Evolutionary conservation across 371 early-diverging fungal species (phyloP), one percentile per base, ranked within the genome.

Genomic region (Dinochytrium kinnereticum): DNA sequence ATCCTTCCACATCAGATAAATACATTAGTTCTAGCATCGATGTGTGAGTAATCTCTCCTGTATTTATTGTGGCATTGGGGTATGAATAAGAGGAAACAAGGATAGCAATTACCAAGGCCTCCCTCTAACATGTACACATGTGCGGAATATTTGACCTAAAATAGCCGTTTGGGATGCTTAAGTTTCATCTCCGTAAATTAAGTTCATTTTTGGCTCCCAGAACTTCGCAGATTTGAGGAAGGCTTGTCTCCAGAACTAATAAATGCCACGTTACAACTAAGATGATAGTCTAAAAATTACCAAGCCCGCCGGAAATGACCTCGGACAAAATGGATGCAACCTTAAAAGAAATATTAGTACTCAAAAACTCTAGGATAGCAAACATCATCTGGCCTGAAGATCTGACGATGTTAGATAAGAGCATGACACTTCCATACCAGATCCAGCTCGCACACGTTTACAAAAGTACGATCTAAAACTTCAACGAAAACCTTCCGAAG

Each of bases 371-470:
- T 44, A 44, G 49, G 13, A 44, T 17, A 13, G 30, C 65, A 7
- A 53, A 84, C 85, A 72, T 85, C 85, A 39, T 85, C 82, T 28
- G 85, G 85, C 44, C 82, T 49, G 53, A 84, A 84, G n/a, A 84
- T 81, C 78, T 77, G 50, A 13, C 21, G 19, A 28, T 10, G 39
- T n/a, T n/a, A n/a, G n/a, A n/a, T n/a, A n/a, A n/a, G n/a, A n/a
- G n/a, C n/a, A n/a, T n/a, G n/a, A n/a, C n/a, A n/a, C n/a, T n/a
- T n/a, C n/a, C n/a, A n/a, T 55, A 75, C 76, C 70, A 98, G 80
- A 78, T 97, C 98, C 68, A 98, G 81, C 78, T 98, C 98, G 78
- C 98, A 98, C 1, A 98, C 98, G 71, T 98, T 97, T 61, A 94
- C 93, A 82, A 98, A 97, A 31, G 92, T 91, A 49, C 91, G 80